These are phyloP conservation scores for Crotalaria pallida DNA, from an alignment of 306 rosid genomes.

Conservation along the genomic window DNA sequence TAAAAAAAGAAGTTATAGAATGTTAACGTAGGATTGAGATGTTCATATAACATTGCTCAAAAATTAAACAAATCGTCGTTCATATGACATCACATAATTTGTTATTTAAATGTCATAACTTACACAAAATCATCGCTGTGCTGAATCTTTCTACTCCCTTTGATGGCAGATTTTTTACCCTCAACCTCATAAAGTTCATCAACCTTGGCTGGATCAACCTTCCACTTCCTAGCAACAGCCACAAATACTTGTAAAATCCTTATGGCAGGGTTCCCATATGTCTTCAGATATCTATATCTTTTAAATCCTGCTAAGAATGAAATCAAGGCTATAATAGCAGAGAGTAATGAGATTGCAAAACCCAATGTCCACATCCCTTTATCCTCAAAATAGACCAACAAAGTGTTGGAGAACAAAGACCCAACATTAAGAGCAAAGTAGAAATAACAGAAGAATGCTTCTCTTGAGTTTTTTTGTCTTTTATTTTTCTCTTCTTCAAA, in stretches of 20 bases:
- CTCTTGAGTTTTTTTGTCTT: constrained; percentile 5
- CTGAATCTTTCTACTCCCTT: constrained; percentile 52
- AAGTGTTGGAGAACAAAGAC: constrained; percentile 53
- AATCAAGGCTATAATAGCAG: constrained; percentile 40
- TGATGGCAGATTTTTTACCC: constrained; percentile 46
- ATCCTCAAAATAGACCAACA: constrained; percentile 49
- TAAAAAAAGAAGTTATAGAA: no score
- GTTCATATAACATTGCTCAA: no score
- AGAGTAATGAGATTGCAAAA: constrained; percentile 33
- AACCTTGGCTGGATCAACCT: constrained; percentile 2
- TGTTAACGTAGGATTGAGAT: no score
- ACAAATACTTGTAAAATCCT: constrained; percentile 44
- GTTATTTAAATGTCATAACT: background rate
- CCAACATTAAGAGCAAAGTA: constrained; percentile 61
- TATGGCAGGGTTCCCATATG: constrained; percentile 45
- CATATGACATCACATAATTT: background rate
- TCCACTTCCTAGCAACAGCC: constrained; percentile 37
- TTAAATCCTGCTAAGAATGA: constrained; percentile 28
- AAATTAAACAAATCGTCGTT: background rate
- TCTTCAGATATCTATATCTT: constrained; percentile 26
- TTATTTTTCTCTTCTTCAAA: constrained; percentile 33
- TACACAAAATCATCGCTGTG: constrained; percentile 36
- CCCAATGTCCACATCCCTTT: constrained; percentile 48
- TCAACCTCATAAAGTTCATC: constrained; percentile 42
- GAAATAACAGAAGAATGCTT: constrained; percentile 44